A percentile compares a stretch with the other conserved stretches of the same genome.
Evolutionary conservation across 2,329 filamentous ascomycete species (phyloP).

Genomic region (Lomentospora prolificans): DNA sequence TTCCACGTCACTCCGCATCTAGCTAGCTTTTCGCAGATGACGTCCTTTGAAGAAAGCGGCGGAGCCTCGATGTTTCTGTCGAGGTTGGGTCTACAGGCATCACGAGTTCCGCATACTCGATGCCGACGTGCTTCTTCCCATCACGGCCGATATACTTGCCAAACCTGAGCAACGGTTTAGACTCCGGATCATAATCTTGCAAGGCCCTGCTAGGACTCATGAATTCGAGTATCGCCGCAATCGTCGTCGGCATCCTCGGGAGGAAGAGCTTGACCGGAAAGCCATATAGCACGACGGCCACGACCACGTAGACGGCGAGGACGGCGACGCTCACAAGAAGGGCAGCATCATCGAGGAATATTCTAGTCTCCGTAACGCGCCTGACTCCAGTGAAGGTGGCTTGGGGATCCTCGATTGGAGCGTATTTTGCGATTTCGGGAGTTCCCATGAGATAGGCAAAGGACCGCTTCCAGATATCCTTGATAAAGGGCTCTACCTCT

Average conservation of each 20-base stretch:
- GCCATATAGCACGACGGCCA: constrained; percentile 32
- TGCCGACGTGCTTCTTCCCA: constrained; percentile 36
- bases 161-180: constrained; percentile 29
- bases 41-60: no score
- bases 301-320: constrained; percentile 30
- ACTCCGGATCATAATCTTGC: neutral
- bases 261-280: constrained; percentile 31
- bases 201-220: constrained; percentile 36
- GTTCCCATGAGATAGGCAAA: constrained; percentile 13
- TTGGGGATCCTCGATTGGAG: constrained; percentile 24
- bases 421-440: constrained; percentile 29
- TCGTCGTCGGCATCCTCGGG: constrained; percentile 38
- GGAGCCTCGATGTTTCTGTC: no score
- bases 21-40: no score
- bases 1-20: no score
- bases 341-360: constrained; percentile 38
- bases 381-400: constrained; percentile 11
- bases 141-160: constrained; percentile 39
- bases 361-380: constrained; percentile 22
- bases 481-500: constrained; percentile 11
- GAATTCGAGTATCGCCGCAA: constrained; percentile 36
- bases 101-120: constrained; percentile 39
- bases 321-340: constrained; percentile 35
- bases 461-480: constrained; percentile 16
- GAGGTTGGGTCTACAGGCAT: constrained; percentile 5